Conservation (phyloP, 2,329 filamentous ascomycete genomes). For the Scorias spongiosa region DNA sequence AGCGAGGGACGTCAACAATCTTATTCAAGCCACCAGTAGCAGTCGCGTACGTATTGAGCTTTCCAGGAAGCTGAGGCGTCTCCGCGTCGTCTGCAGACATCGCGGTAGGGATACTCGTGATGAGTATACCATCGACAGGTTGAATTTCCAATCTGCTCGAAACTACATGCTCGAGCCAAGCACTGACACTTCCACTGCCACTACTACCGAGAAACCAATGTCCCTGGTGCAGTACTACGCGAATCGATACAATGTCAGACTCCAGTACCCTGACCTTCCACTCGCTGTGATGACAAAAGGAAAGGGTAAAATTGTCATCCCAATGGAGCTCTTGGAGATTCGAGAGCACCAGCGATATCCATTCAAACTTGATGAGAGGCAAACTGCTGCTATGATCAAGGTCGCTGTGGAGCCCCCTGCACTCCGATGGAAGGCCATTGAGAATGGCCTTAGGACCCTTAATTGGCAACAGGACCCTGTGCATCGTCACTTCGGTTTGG, state of each 20-base stretch:
- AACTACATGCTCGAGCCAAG: slow-evolving; percentile 29
- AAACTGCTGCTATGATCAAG: slow-evolving; percentile 83
- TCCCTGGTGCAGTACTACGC: slow-evolving; percentile 45
- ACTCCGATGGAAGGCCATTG: slow-evolving; percentile 53
- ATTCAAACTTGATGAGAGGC: slow-evolving; percentile 41
- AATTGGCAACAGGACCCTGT: slow-evolving; percentile 55
- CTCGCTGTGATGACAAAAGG: slow-evolving; percentile 43
- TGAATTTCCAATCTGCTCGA: slow-evolving; percentile 29
- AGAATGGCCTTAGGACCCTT: slow-evolving; percentile 49
- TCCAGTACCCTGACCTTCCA: slow-evolving; percentile 35
- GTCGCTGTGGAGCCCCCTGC: slow-evolving; percentile 69
- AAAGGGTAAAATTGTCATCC: slow-evolving; percentile 31
- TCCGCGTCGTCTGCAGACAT: slow-evolving; percentile 27
- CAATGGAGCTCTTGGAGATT: slow-evolving; percentile 41
- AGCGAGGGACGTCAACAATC: slow-evolving; percentile 12
- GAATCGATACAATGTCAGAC: slow-evolving; percentile 33
- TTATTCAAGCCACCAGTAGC: slow-evolving; percentile 8
- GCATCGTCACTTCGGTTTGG: slow-evolving; percentile 57
- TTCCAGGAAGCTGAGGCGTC: slow-evolving; percentile 27
- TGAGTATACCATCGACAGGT: slow-evolving; percentile 36
- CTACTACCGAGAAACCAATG: slow-evolving; percentile 33
- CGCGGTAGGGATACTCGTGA: slow-evolving; percentile 20
- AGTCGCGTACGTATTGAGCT: slow-evolving; percentile 10
- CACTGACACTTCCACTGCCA: slow-evolving; percentile 21
- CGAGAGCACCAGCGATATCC: slow-evolving; percentile 41